These are phyloP conservation scores for Cordyceps militaris DNA, from an alignment of 2,329 filamentous ascomycete genomes.

Conservation along the genomic window DNA sequence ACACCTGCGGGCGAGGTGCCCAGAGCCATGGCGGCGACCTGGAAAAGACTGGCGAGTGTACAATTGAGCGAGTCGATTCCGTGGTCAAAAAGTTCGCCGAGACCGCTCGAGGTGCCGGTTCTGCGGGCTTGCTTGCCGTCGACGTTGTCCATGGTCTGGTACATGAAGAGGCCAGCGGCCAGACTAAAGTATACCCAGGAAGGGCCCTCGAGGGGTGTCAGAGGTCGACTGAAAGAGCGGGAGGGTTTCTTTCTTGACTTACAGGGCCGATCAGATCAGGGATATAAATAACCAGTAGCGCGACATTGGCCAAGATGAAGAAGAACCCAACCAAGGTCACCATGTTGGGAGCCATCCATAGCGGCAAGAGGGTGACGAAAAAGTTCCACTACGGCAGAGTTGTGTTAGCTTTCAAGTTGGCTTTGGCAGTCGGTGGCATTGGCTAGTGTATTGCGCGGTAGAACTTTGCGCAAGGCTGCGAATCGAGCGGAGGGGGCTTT, in stretches of 20 bases:
- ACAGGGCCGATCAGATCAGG: constrained; percentile 88
- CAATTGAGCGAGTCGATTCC: constrained; percentile 98
- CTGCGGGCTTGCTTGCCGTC: constrained; percentile 95
- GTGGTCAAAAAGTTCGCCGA: constrained; percentile 97
- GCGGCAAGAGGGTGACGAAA: constrained; percentile 80
- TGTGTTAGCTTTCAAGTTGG: constrained; percentile 14
- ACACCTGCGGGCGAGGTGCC: constrained; percentile 78
- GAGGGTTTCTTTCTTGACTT: constrained; percentile 29
- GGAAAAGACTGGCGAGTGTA: constrained; percentile 82
- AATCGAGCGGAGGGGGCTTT: neutral
- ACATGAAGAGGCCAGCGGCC: constrained; percentile 93
- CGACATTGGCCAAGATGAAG: constrained; percentile 84
- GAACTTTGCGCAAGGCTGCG: neutral
- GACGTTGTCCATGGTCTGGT: constrained; percentile 98
- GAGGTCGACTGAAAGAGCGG: neutral
- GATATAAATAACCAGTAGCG: constrained; percentile 66
- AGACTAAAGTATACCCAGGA: constrained; percentile 96
- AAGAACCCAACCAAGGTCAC: constrained; percentile 92
- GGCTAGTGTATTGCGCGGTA: neutral
- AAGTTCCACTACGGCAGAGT: constrained; percentile 74
- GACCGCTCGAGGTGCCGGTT: constrained; percentile 87
- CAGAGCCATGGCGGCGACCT: constrained; percentile 88
- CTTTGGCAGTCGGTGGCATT: neutral
- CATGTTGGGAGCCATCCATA: constrained; percentile 98
- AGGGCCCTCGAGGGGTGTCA: constrained; percentile 51